These are phyloP conservation scores for Rugosomyces carneus DNA, from an alignment of 1,284 basidiomycete genomes.

Conservation along the genomic window DNA sequence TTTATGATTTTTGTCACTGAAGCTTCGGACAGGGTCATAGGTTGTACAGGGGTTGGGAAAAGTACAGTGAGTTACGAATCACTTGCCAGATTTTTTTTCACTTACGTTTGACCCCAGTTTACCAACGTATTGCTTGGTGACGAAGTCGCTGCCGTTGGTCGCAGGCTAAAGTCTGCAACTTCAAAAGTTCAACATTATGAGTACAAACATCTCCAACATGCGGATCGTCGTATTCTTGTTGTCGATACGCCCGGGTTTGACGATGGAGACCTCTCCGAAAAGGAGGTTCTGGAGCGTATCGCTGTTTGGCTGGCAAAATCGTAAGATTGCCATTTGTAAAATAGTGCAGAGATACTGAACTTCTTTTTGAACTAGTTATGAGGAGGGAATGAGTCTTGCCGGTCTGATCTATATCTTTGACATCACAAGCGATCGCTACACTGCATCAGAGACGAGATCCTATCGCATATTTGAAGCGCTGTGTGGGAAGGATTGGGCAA, in stretches of 20 bases:
- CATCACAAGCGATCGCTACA: background rate
- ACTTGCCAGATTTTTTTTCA: too few species aligned
- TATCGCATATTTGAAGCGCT: background rate
- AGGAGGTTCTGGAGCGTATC: background rate
- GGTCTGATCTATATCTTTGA: background rate
- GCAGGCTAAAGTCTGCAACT: background rate
- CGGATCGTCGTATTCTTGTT: background rate
- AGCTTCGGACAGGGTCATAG: too few species aligned
- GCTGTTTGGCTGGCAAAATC: background rate
- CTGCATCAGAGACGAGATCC: background rate
- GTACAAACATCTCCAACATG: background rate
- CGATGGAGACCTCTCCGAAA: background rate
- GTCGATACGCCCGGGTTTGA: background rate
- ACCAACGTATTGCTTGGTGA: background rate
- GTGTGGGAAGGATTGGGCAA: constrained; percentile 11
- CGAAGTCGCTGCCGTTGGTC: background rate
- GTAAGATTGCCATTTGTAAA: background rate
- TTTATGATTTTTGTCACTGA: too few species aligned
- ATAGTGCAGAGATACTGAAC: background rate
- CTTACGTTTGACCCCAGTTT: too few species aligned
- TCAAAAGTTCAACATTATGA: background rate
- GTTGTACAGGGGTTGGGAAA: too few species aligned
- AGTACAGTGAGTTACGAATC: too few species aligned
- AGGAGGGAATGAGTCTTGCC: background rate
- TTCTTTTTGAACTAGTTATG: background rate